Evolutionary conservation across 2,329 filamentous ascomycete genomes (phyloP).

Genomic region (Paecilomyces sp.): DNA sequence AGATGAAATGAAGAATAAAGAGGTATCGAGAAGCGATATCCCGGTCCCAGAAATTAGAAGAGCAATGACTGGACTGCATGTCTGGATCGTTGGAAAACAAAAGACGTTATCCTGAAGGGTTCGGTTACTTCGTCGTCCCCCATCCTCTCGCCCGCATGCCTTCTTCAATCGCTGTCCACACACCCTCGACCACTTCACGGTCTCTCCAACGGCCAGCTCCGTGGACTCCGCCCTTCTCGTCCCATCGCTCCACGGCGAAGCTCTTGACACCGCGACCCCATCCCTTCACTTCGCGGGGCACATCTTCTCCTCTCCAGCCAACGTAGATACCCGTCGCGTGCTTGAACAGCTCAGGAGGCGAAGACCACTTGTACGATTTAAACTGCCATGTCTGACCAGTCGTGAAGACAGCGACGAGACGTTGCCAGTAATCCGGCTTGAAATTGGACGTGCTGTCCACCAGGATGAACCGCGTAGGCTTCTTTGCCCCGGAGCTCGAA

Average conservation of each 20-base stretch:
- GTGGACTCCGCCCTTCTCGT: conserved; percentile 35
- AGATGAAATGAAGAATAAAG: too few species aligned
- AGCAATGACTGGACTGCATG: too few species aligned
- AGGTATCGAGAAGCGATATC: too few species aligned
- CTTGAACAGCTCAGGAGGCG: conserved; percentile 79
- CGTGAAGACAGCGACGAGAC: conserved; percentile 93
- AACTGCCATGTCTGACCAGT: conserved; percentile 98
- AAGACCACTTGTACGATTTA: conserved; percentile 94
- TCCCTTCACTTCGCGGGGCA: conserved; percentile 68
- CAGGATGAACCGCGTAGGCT: conserved; percentile 85
- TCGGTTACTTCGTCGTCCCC: conserved; percentile 29
- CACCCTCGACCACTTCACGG: conserved; percentile 82
- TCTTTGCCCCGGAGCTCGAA: conserved; percentile 38
- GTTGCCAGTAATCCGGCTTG: conserved; percentile 95
- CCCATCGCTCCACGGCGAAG: conserved; percentile 79
- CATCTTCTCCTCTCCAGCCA: conserved; percentile 78
- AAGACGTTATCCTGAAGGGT: neutral
- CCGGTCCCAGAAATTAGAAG: too few species aligned
- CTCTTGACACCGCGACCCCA: conserved; percentile 82
- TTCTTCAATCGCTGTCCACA: conserved; percentile 84
- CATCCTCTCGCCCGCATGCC: conserved; percentile 83
- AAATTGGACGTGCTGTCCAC: conserved; percentile 91
- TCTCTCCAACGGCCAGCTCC: conserved; percentile 63
- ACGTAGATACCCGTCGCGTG: conserved; percentile 84
- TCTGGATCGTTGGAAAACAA: neutral